phyloP scores from a whole-genome alignment of 192 early-diverging fungal species.

The Mycoemilia scoparia region DNA sequence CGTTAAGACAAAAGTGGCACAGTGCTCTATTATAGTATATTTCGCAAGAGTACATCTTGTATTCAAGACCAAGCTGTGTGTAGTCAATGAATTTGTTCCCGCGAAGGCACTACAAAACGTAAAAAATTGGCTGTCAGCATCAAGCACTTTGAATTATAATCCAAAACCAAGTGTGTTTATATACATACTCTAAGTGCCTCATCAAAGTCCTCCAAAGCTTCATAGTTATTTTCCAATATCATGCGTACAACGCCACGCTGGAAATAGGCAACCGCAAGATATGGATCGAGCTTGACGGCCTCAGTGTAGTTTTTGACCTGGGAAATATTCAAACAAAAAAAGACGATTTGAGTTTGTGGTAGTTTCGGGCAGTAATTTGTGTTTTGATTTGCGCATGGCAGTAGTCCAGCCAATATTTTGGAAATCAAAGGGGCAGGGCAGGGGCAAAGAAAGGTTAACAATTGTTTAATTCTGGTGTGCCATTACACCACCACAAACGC shows the following conservation, averaged over 20 bases:
- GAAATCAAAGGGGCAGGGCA: no score
- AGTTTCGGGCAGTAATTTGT: no score
- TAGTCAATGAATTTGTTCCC: slow-evolving; percentile 88
- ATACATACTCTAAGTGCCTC: slow-evolving; percentile 55
- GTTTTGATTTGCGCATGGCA: no score
- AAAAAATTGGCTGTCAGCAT: slow-evolving; percentile 1
- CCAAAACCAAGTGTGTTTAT: no score
- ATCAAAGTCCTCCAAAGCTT: slow-evolving; percentile 63
- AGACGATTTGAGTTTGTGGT: slow-evolving; percentile 3
- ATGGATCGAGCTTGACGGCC: slow-evolving; percentile 65
- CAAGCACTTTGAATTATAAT: neutral
- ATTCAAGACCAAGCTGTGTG: slow-evolving; percentile 79
- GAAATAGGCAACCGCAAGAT: slow-evolving; percentile 81
- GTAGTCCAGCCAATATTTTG: no score
- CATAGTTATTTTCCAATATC: slow-evolving; percentile 43
- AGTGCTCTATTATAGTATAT: slow-evolving; percentile 82
- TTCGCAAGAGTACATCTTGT: slow-evolving; percentile 77
- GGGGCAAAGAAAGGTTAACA: no score
- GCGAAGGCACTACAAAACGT: slow-evolving; percentile 59
- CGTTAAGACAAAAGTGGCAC: slow-evolving; percentile 53
- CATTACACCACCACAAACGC: no score
- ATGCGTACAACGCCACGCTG: slow-evolving; percentile 78
- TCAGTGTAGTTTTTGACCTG: slow-evolving; percentile 57
- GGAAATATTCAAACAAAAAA: slow-evolving; percentile 2
- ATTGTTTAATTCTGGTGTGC: no score